Evolutionary conservation across 164 flowering plant genomes (phyloP).

Genomic region (Liquidambar formosana): DNA sequence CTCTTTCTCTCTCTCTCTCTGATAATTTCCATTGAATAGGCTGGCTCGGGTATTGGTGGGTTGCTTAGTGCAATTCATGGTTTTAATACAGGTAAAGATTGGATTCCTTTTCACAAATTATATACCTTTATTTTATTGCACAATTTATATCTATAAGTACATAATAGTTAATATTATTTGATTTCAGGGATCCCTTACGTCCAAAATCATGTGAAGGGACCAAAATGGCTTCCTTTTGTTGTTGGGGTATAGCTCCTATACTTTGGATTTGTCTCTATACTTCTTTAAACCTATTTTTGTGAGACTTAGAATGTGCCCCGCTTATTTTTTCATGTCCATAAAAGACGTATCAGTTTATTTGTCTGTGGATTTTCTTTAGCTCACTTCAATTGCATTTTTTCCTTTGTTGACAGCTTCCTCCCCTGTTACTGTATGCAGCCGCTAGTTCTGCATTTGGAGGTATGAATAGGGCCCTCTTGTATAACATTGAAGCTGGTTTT

Average conservation of each 20-base stretch:
- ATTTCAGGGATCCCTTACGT: slow-evolving; percentile 73
- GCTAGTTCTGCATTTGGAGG: slow-evolving; percentile 90
- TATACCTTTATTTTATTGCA: no score
- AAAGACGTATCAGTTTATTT: neutral
- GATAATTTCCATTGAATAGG: slow-evolving; percentile 36
- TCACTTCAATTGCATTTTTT: slow-evolving; percentile 4
- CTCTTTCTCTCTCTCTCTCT: neutral
- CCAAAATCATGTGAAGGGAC: slow-evolving; percentile 73
- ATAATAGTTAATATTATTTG: neutral
- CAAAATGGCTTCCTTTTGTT: slow-evolving; percentile 85
- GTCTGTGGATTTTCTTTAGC: neutral
- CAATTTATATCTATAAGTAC: neutral
- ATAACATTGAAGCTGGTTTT: neutral
- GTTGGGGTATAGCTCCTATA: slow-evolving; percentile 56
- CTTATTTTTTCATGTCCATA: neutral
- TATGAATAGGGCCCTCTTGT: slow-evolving; percentile 18
- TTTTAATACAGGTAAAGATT: slow-evolving; percentile 64
- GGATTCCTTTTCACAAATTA: no score
- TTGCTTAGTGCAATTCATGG: slow-evolving; percentile 83
- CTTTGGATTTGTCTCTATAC: neutral
- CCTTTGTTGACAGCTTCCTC: slow-evolving; percentile 59
- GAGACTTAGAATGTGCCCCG: no score
- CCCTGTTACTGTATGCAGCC: slow-evolving; percentile 61
- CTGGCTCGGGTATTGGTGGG: slow-evolving; percentile 77
- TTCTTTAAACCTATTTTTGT: neutral